These are phyloP conservation scores for Zalaria sp. DNA, from an alignment of 2,329 filamentous ascomycete species.

Conservation along the genomic window DNA sequence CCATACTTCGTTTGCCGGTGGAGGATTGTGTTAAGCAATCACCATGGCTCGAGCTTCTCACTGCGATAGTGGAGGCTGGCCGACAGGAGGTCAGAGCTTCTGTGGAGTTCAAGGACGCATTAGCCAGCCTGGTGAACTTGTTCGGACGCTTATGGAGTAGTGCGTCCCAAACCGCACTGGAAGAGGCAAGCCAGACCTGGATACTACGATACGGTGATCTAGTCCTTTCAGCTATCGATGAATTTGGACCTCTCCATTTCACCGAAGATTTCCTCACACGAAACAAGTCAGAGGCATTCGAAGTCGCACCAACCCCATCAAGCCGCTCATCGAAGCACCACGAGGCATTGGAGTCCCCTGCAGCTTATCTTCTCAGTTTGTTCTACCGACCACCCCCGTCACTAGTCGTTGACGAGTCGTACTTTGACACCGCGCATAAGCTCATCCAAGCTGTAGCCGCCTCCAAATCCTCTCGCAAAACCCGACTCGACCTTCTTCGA, in stretches of 20 bases:
- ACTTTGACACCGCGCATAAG: neutral
- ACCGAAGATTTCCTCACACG: constrained; percentile 34
- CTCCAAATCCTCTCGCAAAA: constrained; percentile 4
- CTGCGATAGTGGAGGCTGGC: constrained; percentile 51
- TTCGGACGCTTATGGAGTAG: constrained; percentile 55
- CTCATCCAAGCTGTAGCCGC: constrained; percentile 3
- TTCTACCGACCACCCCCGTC: constrained; percentile 22
- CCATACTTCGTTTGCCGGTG: constrained; percentile 27
- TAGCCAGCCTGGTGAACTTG: constrained; percentile 56
- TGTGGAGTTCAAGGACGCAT: constrained; percentile 65
- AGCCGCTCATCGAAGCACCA: constrained; percentile 40
- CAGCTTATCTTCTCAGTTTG: constrained; percentile 52
- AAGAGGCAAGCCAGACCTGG: constrained; percentile 20
- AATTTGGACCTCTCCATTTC: constrained; percentile 35
- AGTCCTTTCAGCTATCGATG: constrained; percentile 31
- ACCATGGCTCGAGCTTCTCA: constrained; percentile 36
- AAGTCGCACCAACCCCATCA: constrained; percentile 52
- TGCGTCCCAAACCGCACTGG: constrained; percentile 29
- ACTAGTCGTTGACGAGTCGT: neutral
- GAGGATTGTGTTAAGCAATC: constrained; percentile 11
- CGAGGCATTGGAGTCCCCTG: constrained; percentile 40
- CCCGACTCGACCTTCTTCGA: constrained; percentile 6
- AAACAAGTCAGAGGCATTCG: constrained; percentile 45
- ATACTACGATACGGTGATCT: constrained; percentile 38
- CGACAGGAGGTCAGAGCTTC: constrained; percentile 84